These are phyloP conservation scores for Penicillium salamii DNA, from an alignment of 495 filamentous ascomycete genomes.

Conservation along the genomic window DNA sequence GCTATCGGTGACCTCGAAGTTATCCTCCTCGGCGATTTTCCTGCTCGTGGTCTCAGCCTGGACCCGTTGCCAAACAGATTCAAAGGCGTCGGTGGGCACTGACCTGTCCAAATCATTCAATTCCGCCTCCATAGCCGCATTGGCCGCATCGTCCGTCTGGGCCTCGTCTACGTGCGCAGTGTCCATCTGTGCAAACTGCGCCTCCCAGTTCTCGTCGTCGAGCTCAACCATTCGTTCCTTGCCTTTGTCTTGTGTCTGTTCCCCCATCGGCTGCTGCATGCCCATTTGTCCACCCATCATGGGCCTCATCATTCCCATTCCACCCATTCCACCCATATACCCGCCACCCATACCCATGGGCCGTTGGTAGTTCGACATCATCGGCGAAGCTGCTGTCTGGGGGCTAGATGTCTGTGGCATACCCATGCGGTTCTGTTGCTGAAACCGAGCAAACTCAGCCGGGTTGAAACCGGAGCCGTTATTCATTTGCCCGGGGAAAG, in stretches of 20 bases:
- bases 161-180: conserved; percentile 61
- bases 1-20: conserved; percentile 49
- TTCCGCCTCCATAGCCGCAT: conserved; percentile 80
- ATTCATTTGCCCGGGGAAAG: conserved; percentile 58
- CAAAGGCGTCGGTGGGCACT: conserved; percentile 74
- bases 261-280: conserved; percentile 50
- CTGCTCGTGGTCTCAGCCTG: conserved; percentile 77
- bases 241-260: conserved; percentile 65
- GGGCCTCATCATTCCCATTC: conserved; percentile 52
- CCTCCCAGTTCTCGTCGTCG: conserved; percentile 92
- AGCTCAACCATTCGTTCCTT: conserved; percentile 91
- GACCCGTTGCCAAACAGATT: conserved; percentile 83
- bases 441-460: conserved; percentile 83
- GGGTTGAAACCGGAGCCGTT: conserved; percentile 63
- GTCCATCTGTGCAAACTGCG: conserved; percentile 89
- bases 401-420: conserved; percentile 58
- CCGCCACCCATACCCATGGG: conserved; percentile 57
- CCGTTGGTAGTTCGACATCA: conserved; percentile 56
- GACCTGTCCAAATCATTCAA: conserved; percentile 87
- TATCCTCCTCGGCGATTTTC: conserved; percentile 64
- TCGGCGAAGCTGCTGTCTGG: conserved; percentile 41
- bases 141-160: conserved; percentile 63
- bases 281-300: conserved; percentile 48
- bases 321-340: conserved; percentile 49
- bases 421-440: conserved; percentile 61